These are phyloP conservation scores for Septoria linicola DNA, from an alignment of 2,329 filamentous ascomycete genomes.

Conservation along the genomic window DNA sequence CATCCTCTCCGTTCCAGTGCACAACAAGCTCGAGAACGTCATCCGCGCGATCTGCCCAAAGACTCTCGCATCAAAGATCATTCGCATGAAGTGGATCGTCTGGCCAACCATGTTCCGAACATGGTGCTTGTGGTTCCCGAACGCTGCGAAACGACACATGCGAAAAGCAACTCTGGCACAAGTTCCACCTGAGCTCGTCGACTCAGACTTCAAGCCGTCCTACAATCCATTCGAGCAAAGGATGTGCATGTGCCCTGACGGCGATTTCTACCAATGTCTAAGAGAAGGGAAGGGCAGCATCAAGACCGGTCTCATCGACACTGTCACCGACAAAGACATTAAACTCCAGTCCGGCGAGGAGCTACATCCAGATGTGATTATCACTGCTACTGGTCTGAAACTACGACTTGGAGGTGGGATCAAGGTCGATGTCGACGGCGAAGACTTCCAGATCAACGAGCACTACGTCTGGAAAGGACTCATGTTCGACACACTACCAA, in stretches of 20 bases:
- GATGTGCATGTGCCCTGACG: slow-evolving; percentile 60
- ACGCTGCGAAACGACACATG: not conserved
- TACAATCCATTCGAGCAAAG: slow-evolving; percentile 64
- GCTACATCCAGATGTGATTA: not conserved
- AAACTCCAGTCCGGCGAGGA: slow-evolving; percentile 43
- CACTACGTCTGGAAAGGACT: not conserved
- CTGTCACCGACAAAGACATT: slow-evolving; percentile 49
- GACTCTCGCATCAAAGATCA: slow-evolving; percentile 29
- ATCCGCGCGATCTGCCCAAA: slow-evolving; percentile 28
- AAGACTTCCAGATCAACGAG: not conserved
- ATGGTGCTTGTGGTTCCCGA: slow-evolving; percentile 14
- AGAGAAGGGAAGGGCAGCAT: slow-evolving; percentile 49
- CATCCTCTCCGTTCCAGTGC: slow-evolving; percentile 32
- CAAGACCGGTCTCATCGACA: slow-evolving; percentile 53
- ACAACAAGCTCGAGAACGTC: slow-evolving; percentile 32
- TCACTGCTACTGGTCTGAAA: not conserved
- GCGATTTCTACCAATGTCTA: slow-evolving; percentile 51
- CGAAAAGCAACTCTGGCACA: not conserved
- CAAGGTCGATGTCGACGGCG: not conserved
- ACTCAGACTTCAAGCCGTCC: slow-evolving; percentile 45
- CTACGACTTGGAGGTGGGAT: not conserved
- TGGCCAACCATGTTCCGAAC: slow-evolving; percentile 36
- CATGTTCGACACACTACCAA: not conserved
- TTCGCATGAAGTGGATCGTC: slow-evolving; percentile 39
- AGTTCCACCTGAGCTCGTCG: slow-evolving; percentile 14